Evolutionary conservation across 352 stramenopile genomes (phyloP).

Genomic region (Pythium phragmitis): DNA sequence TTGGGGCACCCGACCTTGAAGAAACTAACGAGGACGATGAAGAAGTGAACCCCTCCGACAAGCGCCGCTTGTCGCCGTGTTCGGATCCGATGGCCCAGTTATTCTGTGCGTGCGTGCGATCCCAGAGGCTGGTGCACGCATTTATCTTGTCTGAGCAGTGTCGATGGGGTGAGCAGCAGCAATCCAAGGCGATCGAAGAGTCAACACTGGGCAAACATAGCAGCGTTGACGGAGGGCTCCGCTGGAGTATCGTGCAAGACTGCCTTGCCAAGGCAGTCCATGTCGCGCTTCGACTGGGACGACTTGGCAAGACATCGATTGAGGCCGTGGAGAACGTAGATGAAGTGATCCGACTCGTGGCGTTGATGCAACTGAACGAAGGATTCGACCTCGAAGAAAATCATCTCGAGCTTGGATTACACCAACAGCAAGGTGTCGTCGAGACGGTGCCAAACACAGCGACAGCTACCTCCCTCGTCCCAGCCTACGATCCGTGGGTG

Average conservation of each 20-base stretch:
- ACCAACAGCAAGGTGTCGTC: background rate
- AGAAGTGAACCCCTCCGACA: conserved; percentile 14
- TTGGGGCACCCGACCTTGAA: conserved; percentile 39
- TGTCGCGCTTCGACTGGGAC: conserved; percentile 66
- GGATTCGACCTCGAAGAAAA: conserved; percentile 48
- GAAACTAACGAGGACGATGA: conserved; percentile 31
- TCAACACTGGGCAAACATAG: conserved; percentile 67
- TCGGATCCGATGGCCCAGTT: conserved; percentile 38
- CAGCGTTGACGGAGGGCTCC: conserved; percentile 50
- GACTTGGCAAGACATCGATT: conserved; percentile 58
- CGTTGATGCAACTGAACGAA: conserved; percentile 81
- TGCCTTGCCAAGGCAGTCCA: conserved; percentile 73
- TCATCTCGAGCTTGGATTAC: conserved; percentile 2
- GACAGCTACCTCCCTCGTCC: conserved; percentile 1
- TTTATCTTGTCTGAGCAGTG: conserved; percentile 74
- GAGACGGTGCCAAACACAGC: background rate
- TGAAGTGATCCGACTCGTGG: conserved; percentile 68
- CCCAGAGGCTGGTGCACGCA: conserved; percentile 60
- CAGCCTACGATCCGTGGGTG: conserved; percentile 53
- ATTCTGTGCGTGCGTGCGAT: conserved; percentile 65
- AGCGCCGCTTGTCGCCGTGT: conserved; percentile 44
- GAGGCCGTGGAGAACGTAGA: conserved; percentile 77
- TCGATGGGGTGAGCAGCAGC: conserved; percentile 56
- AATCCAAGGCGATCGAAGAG: conserved; percentile 74
- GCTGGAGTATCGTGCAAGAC: conserved; percentile 73